Conservation (phyloP, 2,329 filamentous ascomycete genomes). For the Clonostachys byssicola region DNA sequence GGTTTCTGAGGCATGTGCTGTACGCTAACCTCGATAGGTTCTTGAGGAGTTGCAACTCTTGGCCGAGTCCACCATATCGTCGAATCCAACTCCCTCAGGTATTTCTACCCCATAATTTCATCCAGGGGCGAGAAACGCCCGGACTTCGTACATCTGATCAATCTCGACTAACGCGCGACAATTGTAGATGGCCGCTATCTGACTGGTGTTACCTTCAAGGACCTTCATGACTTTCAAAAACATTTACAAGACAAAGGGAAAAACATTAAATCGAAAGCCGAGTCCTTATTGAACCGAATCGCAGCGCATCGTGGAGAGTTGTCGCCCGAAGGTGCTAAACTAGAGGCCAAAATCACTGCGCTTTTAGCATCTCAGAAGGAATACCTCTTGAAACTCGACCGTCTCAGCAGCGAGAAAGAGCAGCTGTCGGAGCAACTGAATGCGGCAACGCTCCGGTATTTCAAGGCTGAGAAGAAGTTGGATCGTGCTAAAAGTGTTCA, state of each 20-base stretch:
- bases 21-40: slow-evolving; percentile 33
- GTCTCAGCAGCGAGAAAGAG: slow-evolving; percentile 73
- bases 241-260: slow-evolving; percentile 76
- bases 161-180: no score
- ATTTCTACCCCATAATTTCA: slow-evolving; percentile 17
- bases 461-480: slow-evolving; percentile 92
- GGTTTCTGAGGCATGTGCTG: background rate
- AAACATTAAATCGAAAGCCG: slow-evolving; percentile 71
- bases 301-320: slow-evolving; percentile 46
- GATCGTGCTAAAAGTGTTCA: slow-evolving; percentile 86
- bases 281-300: slow-evolving; percentile 60
- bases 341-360: slow-evolving; percentile 72
- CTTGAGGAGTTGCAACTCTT: slow-evolving; percentile 61
- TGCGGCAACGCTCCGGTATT: slow-evolving; percentile 82
- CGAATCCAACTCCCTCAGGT: slow-evolving; percentile 4
- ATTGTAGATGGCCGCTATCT: slow-evolving; percentile 47
- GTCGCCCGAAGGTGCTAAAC: slow-evolving; percentile 63
- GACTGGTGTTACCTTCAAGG: slow-evolving; percentile 57
- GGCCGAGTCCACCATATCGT: slow-evolving; percentile 39
- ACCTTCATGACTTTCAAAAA: slow-evolving; percentile 69
- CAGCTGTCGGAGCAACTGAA: slow-evolving; percentile 83
- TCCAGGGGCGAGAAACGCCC: slow-evolving; percentile 36
- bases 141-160: slow-evolving; percentile 1
- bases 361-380: slow-evolving; percentile 81
- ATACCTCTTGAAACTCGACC: slow-evolving; percentile 71